Conservation (phyloP, 1,284 basidiomycete species). For the Heliocybe sulcata region DNA sequence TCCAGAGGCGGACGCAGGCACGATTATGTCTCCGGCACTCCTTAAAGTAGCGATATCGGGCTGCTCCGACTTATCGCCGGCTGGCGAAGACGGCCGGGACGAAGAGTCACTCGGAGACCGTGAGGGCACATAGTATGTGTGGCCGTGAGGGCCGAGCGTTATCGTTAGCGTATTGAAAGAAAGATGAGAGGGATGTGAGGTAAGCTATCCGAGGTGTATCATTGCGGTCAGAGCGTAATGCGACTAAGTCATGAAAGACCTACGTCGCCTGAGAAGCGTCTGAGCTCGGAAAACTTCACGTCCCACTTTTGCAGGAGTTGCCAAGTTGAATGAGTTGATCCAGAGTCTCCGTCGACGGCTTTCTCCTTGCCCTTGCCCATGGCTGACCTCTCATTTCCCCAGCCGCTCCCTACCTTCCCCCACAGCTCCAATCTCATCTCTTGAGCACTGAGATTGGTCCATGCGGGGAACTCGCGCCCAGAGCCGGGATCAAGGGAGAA, state of each 20-base stretch:
- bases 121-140: slow-evolving; percentile 50
- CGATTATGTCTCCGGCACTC: slow-evolving; percentile 11
- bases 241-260: slow-evolving; percentile 17
- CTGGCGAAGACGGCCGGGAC: slow-evolving; percentile 40
- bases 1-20: not conserved
- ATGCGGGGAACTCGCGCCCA: slow-evolving; percentile 35
- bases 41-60: slow-evolving; percentile 25
- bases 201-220: slow-evolving; percentile 25
- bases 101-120: slow-evolving; percentile 15
- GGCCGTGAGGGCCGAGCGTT: slow-evolving; percentile 49
- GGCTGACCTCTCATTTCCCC: not conserved
- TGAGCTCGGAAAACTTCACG: slow-evolving; percentile 52
- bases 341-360: slow-evolving; percentile 17
- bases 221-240: slow-evolving; percentile 3
- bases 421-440: slow-evolving; percentile 50
- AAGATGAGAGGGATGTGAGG: slow-evolving; percentile 38
- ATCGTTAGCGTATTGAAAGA: slow-evolving; percentile 72
- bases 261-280: slow-evolving; percentile 59
- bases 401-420: slow-evolving; percentile 30
- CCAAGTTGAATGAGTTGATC: slow-evolving; percentile 37
- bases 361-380: slow-evolving; percentile 38
- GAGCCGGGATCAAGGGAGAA: slow-evolving; percentile 50
- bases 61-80: slow-evolving; percentile 56
- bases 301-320: slow-evolving; percentile 63
- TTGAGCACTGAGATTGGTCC: slow-evolving; percentile 40